Base-by-base conservation (phyloP, 2,329 filamentous ascomycete species). In the Sporothrix sp. region DNA sequence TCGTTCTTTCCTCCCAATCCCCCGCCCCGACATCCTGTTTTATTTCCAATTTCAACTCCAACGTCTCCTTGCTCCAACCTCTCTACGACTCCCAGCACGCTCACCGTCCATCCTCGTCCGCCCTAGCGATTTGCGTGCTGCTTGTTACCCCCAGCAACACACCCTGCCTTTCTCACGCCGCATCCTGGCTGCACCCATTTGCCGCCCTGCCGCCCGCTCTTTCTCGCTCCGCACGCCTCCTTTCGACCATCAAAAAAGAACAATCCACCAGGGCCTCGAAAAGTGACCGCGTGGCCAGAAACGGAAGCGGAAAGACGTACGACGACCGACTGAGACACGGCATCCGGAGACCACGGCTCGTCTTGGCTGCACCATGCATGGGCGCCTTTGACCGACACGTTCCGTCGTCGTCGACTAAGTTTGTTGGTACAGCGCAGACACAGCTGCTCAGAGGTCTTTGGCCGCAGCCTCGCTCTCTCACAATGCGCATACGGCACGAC, bases 281-380 rank as follows among this genome's bases (percentile, higher is more conserved):
- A n/a, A n/a, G n/a, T n/a, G n/a, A n/a, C n/a, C n/a, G n/a, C n/a
- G n/a, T n/a, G n/a, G n/a, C n/a, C n/a, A n/a, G n/a, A n/a, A n/a
- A n/a, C n/a, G n/a, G n/a, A n/a, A n/a, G n/a, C n/a, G n/a, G n/a
- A n/a, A n/a, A n/a, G n/a, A n/a, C n/a, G n/a, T n/a, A 8, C 23
- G 21, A 21, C 25, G 45, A 33, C 21, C n/a, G 14, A 23, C 20
- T 28, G 20, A 11, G 4, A 16, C 7, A 37, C 30, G 18, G 33
- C 27, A 20, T n/a, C n/a, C n/a, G n/a, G n/a, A n/a, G n/a, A n/a
- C n/a, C n/a, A 39, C 37, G n/a, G 16, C 32, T 36, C 14, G 37
- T 32, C 16, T 27, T 28, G 18, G 43, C 23, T 44, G 30, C 50
- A 49, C 40, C 35, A 52, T 52, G 51, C 51, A 48, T 39, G 35